Base-by-base conservation (phyloP, 305 asterid species). In the Rubia peregrina region DNA sequence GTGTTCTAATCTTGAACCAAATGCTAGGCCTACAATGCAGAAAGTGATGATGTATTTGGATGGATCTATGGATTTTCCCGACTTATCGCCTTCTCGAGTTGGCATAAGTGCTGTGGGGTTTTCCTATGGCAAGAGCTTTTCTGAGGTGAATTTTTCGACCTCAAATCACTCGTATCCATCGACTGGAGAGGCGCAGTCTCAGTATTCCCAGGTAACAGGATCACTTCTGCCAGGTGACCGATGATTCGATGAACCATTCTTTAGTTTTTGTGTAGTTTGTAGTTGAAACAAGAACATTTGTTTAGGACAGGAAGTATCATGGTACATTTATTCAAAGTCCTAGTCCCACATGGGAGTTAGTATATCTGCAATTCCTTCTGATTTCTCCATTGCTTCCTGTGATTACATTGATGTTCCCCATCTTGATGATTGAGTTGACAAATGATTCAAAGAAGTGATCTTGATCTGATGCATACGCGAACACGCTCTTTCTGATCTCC, bases 351-450 rank as follows among this genome's bases (percentile, higher is more conserved):
- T 69, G 65, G 4, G 71, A 65, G 73, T 77, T 77, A 9, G 66
- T n/a, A 56, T 17, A 73, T 48, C 85, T 76, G 40, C 85, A 81
- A 21, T 76, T 78, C 22, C 69, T 79, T 33, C 85, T 75, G 21
- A 79, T 78, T 59, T 81, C 77, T 3, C 81, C 83, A 9, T 65
- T 71, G 12, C 61, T 43, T 21, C 77, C 79, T 2, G 83, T 76
- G 24, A 78, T 80, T 17, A 77, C 79, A 40, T 75, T 78, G 43
- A 78, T 73, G 53, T 76, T 74, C 26, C 85, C 83, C 85, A 82
- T 82, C 73, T 82, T 82, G 61, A 79, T 68, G 70, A 82, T 76
- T 16, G 83, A 78, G 5, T 68, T 76, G 1, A 71, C 83, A 17
- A 79, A 82, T 21, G 80, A 78, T 8, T 70, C 55, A 3, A 77